A percentile compares a stretch with the other conserved stretches of the same genome.
Evolutionary conservation across 768 basidiomycete species (phyloP).

Genomic region (Kwoniella shandongensis): DNA sequence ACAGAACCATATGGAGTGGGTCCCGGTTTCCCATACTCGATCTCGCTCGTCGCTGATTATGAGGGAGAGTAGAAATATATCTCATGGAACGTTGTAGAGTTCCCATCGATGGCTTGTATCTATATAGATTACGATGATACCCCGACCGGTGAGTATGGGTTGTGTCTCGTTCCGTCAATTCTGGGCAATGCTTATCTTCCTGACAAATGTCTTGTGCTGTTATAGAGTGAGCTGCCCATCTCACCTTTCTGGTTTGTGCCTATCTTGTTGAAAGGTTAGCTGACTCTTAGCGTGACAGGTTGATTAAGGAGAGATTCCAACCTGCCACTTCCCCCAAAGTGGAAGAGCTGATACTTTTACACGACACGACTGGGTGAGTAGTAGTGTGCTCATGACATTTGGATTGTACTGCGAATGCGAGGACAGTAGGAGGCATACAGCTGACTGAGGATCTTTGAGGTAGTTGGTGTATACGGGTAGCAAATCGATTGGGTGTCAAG

Average conservation of each 20-base stretch:
- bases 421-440: too few relatives aligned
- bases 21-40: not conserved
- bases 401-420: not conserved
- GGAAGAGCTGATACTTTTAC: slow-evolving; percentile 33
- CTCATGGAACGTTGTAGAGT: slow-evolving; percentile 36
- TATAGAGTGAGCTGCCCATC: too few relatives aligned
- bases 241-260: too few relatives aligned
- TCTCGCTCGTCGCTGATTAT: slow-evolving; percentile 1
- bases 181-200: too few relatives aligned
- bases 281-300: slow-evolving; percentile 1
- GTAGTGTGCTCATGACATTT: not conserved
- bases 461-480: slow-evolving; percentile 34
- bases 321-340: slow-evolving; percentile 36
- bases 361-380: slow-evolving; percentile 29
- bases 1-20: slow-evolving; percentile 37
- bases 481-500: slow-evolving; percentile 40
- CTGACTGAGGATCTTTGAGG: too few relatives aligned
- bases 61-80: slow-evolving; percentile 30
- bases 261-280: too few relatives aligned
- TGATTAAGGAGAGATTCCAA: slow-evolving; percentile 37
- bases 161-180: too few relatives aligned
- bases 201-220: too few relatives aligned
- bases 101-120: slow-evolving; percentile 32
- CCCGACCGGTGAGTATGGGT: slow-evolving; percentile 23
- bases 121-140: slow-evolving; percentile 39